phyloP scores from a whole-genome alignment of 2,329 filamentous ascomycete genomes.

The Ophiocordyceps camponoti-saundersi region DNA sequence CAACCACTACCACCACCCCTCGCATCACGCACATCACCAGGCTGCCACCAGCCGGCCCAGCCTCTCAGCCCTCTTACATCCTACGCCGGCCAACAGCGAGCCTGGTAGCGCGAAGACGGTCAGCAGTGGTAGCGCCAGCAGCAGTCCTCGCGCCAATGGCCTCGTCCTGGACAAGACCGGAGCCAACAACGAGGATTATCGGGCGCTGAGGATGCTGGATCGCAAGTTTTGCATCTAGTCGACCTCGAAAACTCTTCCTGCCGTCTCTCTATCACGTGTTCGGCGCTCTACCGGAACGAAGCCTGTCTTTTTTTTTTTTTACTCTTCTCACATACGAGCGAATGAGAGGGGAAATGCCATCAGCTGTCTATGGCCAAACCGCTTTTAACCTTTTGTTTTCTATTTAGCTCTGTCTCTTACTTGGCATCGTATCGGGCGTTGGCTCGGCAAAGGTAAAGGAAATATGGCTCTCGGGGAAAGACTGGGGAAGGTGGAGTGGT shows the following conservation, averaged over 20 bases:
- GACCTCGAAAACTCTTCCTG: background rate
- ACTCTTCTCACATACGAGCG: background rate
- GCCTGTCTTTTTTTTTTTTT: background rate
- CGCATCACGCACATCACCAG: no score
- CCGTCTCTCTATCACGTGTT: no score
- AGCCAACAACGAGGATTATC: slow-evolving; percentile 43
- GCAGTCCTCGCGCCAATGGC: slow-evolving; percentile 15
- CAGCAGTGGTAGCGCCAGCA: slow-evolving; percentile 23
- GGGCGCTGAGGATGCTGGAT: slow-evolving; percentile 50
- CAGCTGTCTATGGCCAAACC: no score
- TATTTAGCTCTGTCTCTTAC: background rate
- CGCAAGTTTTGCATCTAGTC: slow-evolving; percentile 28
- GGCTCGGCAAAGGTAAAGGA: background rate
- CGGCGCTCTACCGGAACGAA: no score
- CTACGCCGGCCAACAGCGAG: slow-evolving; percentile 27
- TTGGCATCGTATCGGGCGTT: background rate
- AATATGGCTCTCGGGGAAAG: no score
- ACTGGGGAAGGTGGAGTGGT: background rate
- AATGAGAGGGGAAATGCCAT: no score
- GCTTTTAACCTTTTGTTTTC: no score
- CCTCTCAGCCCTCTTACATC: slow-evolving; percentile 33
- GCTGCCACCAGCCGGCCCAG: slow-evolving; percentile 21
- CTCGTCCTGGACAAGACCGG: slow-evolving; percentile 17
- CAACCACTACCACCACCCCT: slow-evolving; percentile 11
- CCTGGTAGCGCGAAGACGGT: slow-evolving; percentile 25